These are phyloP conservation scores for Pugionium cornutum DNA, from an alignment of 345 rosid genomes.

Conservation along the genomic window DNA sequence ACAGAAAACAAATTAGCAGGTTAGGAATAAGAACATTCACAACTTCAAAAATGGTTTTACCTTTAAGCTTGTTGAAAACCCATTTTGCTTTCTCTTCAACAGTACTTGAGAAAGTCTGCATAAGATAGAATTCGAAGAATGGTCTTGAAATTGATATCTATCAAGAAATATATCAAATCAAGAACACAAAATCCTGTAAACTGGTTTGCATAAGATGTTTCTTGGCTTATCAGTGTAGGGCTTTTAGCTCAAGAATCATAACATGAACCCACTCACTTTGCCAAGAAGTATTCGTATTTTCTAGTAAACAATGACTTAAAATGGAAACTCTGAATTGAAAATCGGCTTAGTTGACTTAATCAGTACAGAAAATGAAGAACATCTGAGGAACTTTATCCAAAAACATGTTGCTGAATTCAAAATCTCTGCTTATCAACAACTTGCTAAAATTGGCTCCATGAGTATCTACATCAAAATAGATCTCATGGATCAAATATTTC, in stretches of 20 bases:
- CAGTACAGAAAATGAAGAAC: neutral
- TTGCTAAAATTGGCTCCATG: neutral
- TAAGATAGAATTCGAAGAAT: neutral
- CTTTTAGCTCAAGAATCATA: neutral
- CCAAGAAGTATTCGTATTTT: neutral
- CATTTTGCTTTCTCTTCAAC: conserved; percentile 98
- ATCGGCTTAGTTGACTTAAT: neutral
- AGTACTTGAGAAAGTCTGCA: conserved; percentile 77
- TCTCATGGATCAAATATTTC: neutral
- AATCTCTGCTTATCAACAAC: conserved; percentile 2
- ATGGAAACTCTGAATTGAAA: neutral
- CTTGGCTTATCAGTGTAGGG: neutral
- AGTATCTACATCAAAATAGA: no score
- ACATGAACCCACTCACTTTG: neutral
- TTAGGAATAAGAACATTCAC: neutral
- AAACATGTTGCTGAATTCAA: neutral
- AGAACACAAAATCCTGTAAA: conserved; percentile 4
- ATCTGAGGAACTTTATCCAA: neutral
- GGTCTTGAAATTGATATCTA: neutral
- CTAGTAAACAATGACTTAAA: conserved; percentile 7
- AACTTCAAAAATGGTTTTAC: conserved; percentile 33
- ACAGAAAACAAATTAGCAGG: neutral
- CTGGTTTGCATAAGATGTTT: conserved; percentile 4
- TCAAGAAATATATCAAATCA: neutral
- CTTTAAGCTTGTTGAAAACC: conserved; percentile 96